A percentile compares a stretch with the other conserved stretches of the same genome.
These are phyloP conservation scores for Trichophyton verrucosum DNA, from an alignment of 2,329 filamentous ascomycete genomes.

Conservation along the genomic window DNA sequence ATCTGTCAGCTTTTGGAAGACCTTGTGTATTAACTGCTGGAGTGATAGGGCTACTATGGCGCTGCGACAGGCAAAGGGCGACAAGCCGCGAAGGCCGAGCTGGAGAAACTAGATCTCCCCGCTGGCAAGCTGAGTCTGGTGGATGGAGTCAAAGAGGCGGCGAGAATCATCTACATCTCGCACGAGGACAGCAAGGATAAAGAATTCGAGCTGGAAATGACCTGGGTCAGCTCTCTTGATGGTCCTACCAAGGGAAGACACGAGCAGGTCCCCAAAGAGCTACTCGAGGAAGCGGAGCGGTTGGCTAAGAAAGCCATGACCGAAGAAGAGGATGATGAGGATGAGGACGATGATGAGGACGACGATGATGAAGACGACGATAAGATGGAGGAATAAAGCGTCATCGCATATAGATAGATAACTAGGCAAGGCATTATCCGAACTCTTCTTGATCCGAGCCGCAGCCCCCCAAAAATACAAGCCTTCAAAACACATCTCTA, in stretches of 20 bases:
- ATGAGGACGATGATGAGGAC: constrained; percentile 42
- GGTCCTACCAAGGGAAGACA: constrained; percentile 89
- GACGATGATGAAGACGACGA: constrained; percentile 62
- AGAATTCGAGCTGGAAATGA: constrained; percentile 99
- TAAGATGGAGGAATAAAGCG: constrained; percentile 76
- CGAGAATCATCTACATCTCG: constrained; percentile 90
- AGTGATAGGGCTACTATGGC: constrained; percentile 72
- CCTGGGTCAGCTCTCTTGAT: constrained; percentile 76
- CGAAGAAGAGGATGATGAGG: constrained; percentile 72
- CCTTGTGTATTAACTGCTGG: constrained; percentile 16
- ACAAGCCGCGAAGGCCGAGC: constrained; percentile 92
- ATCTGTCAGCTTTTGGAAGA: background rate
- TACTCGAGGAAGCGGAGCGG: constrained; percentile 83
- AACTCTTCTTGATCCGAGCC: too few relatives aligned
- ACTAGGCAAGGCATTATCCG: background rate
- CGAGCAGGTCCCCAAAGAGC: constrained; percentile 79
- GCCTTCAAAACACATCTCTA: too few relatives aligned
- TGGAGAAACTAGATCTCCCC: constrained; percentile 89
- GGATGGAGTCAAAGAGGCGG: constrained; percentile 90
- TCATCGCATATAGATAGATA: background rate
- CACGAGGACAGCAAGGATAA: constrained; percentile 99
- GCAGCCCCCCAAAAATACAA: too few relatives aligned
- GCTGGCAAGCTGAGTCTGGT: constrained; percentile 64
- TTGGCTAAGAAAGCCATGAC: constrained; percentile 84
- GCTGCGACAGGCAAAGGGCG: constrained; percentile 94